Conservation (phyloP, 805 yeast species). For the Saturnispora zaruensis region DNA sequence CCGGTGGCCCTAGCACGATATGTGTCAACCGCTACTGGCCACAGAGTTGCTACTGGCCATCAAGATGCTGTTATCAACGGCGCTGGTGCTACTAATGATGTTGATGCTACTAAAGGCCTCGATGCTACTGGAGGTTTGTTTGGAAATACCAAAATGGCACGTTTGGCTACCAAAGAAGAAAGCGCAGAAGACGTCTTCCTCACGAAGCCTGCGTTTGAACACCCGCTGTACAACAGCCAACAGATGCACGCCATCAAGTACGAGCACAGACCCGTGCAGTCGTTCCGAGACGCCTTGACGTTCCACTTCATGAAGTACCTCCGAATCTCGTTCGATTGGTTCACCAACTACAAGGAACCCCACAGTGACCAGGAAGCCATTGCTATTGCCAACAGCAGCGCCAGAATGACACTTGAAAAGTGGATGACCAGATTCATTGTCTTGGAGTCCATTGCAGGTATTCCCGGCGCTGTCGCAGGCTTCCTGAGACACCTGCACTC, state of each 20-base stretch:
- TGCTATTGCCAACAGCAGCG: slow-evolving; percentile 24
- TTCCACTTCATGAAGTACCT: slow-evolving; percentile 36
- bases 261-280: slow-evolving; percentile 44
- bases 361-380: slow-evolving; percentile 27
- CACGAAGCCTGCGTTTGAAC: slow-evolving; percentile 33
- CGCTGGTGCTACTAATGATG: background rate
- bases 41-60: too few relatives aligned
- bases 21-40: too few relatives aligned
- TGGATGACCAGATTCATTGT: slow-evolving; percentile 60
- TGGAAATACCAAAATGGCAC: slow-evolving; percentile 13
- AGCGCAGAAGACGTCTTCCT: slow-evolving; percentile 14
- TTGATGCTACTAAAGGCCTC: too few relatives aligned
- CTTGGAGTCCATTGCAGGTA: slow-evolving; percentile 67
- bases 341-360: slow-evolving; percentile 60
- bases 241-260: slow-evolving; percentile 36
- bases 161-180: slow-evolving; percentile 10
- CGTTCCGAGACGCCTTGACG: slow-evolving; percentile 46
- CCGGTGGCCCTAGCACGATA: background rate
- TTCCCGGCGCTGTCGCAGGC: slow-evolving; percentile 74
- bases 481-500: slow-evolving; percentile 63
- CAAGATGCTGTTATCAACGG: background rate
- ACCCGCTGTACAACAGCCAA: slow-evolving; percentile 31
- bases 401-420: slow-evolving; percentile 49
- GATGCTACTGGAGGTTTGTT: too few relatives aligned
- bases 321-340: slow-evolving; percentile 47